Base-by-base conservation (phyloP, 352 stramenopile species). In the Phytophthora melonis region DNA sequence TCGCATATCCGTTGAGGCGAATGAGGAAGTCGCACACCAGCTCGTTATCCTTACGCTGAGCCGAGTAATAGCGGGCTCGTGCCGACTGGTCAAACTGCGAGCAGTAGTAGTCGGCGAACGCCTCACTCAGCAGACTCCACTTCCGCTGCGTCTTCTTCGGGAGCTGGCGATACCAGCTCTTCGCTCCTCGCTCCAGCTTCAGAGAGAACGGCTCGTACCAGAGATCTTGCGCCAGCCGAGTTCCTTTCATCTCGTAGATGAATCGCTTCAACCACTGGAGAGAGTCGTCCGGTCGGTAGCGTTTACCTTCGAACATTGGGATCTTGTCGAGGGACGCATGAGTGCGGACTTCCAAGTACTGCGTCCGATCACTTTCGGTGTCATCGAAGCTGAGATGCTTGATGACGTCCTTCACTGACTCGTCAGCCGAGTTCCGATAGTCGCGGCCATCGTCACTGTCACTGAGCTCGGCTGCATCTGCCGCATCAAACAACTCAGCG, bases 191-290 rank as follows among this genome's bases (percentile, higher is more conserved):
- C 3, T 18, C 39, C 0, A 47, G 13, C 39, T 18, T 47, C 11
- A 47, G 54, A 1, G 63, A 61, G 53, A 62, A 69, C 1, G 63
- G 53, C n/a, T 63, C 52, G 11, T 23, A 69, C 63, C 63, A 69
- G n/a, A 16, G 27, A 2, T 47, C 23, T 8, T 69, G 52, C 3
- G 63, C 14, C 34, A 39, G 39, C 3, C 54, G 41, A 16, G 63
- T 63, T 14, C 34, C 63, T 21, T 69, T 69, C 53, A 69, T 69
- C 63, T 69, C 63, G 13, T 69, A 63, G 23, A 62, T 69, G 52
- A 69, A 69, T 2, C 53, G 39, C 14, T 69, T 69, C 3, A 69
- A 5, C 52, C 63, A 69, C 21, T 63, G 36, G 16, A 69, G n/a
- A 4, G 32, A 55, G 1, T 18, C 23, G 1, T 69, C 63, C 2